Conservation (phyloP, 2,329 filamentous ascomycete genomes). For the Coniochaeta hoffmannii region DNA sequence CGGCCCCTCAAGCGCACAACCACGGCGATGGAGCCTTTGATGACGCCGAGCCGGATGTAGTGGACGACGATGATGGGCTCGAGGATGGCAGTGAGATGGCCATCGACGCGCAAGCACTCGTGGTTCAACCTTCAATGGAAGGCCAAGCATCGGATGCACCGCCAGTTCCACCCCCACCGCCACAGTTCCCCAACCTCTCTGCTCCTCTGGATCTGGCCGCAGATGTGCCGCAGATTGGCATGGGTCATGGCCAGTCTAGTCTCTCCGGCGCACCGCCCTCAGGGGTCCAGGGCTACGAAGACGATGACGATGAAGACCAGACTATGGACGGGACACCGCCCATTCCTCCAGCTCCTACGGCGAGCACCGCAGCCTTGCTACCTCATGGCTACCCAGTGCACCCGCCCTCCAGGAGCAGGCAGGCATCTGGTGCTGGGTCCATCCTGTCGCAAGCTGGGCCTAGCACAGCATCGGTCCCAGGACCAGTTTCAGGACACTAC, state of each 20-base stretch:
- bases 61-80: slow-evolving; percentile 19
- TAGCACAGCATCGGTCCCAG: neutral
- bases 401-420: neutral
- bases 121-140: neutral
- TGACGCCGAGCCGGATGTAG: slow-evolving; percentile 14
- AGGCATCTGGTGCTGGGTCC: neutral
- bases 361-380: neutral
- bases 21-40: slow-evolving; percentile 10
- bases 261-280: neutral
- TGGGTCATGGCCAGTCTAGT: neutral
- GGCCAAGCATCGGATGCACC: slow-evolving; percentile 7
- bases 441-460: neutral
- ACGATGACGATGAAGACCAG: slow-evolving; percentile 1
- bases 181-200: neutral
- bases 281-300: neutral
- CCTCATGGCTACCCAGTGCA: neutral
- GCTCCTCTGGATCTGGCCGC: neutral
- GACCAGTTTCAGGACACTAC: neutral
- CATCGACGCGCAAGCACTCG: slow-evolving; percentile 15
- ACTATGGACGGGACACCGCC: slow-evolving; percentile 8
- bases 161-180: slow-evolving; percentile 9
- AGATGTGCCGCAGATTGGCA: neutral
- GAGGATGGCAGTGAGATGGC: slow-evolving; percentile 22
- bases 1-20: slow-evolving; percentile 6
- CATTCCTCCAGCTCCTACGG: neutral